A percentile compares a stretch with the other conserved stretches of the same genome.
phyloP scores from a whole-genome alignment of 495 filamentous ascomycete genomes.

The Monascus purpureus region DNA sequence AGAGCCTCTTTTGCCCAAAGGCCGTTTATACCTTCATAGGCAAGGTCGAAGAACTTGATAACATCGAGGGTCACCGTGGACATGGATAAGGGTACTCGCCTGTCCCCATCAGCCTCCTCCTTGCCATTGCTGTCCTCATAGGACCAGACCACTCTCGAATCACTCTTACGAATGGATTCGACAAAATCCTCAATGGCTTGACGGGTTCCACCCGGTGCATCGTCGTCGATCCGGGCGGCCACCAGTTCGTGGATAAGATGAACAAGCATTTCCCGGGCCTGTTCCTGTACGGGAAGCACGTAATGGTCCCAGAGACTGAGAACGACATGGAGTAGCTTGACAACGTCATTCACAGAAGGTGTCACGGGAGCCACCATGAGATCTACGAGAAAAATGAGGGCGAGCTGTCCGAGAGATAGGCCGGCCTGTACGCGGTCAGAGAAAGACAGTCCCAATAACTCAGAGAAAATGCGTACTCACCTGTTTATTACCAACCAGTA shows the following conservation, averaged over 20 bases:
- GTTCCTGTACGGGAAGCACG: slow-evolving; percentile 86
- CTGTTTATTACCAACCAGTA: slow-evolving; percentile 84
- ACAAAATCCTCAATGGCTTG: slow-evolving; percentile 74
- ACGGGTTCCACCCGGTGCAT: slow-evolving; percentile 48
- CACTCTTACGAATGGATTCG: slow-evolving; percentile 77
- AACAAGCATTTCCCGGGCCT: slow-evolving; percentile 93
- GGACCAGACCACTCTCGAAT: slow-evolving; percentile 74
- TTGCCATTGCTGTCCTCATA: slow-evolving; percentile 86
- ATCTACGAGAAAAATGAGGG: slow-evolving; percentile 88
- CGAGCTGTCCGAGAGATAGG: slow-evolving; percentile 83
- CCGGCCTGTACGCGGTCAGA: slow-evolving; percentile 43
- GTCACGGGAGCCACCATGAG: slow-evolving; percentile 87
- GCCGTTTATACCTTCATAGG: slow-evolving; percentile 76
- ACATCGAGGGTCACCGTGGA: slow-evolving; percentile 64
- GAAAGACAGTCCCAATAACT: too few relatives aligned
- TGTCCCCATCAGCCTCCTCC: slow-evolving; percentile 47
- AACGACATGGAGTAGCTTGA: slow-evolving; percentile 77
- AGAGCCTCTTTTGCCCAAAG: slow-evolving; percentile 81
- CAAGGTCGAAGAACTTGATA: slow-evolving; percentile 69
- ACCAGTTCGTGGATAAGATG: slow-evolving; percentile 95
- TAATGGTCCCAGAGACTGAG: slow-evolving; percentile 96
- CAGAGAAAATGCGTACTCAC: too few relatives aligned
- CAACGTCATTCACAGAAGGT: slow-evolving; percentile 59
- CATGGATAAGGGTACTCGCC: slow-evolving; percentile 81
- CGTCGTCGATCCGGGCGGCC: slow-evolving; percentile 76